These are phyloP conservation scores for Arachnopeziza araneosa DNA, from an alignment of 2,329 filamentous ascomycete species.

Conservation along the genomic window DNA sequence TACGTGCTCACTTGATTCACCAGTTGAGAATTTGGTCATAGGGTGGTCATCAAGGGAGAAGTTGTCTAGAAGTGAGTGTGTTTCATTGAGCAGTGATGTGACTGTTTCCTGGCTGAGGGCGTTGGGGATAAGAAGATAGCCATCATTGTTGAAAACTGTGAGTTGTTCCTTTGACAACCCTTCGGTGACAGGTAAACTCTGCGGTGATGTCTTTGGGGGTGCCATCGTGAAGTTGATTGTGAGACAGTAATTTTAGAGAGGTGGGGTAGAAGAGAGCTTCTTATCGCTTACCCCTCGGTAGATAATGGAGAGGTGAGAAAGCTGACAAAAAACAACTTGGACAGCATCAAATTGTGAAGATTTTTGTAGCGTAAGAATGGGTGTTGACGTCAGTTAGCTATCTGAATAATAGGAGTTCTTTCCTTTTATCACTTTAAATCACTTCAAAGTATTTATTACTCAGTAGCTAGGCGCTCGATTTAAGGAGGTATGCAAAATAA, in stretches of 20 bases:
- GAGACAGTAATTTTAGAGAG: background rate
- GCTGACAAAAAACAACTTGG: background rate
- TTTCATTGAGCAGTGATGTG: constrained; percentile 65
- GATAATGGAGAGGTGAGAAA: background rate
- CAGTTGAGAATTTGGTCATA: constrained; percentile 90
- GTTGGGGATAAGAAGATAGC: constrained; percentile 81
- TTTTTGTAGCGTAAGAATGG: no score
- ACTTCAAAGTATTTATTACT: no score
- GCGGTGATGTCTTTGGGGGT: constrained; percentile 18
- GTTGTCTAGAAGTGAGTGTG: constrained; percentile 63
- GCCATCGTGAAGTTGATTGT: constrained; percentile 14
- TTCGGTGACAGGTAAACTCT: background rate
- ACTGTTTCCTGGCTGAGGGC: constrained; percentile 66
- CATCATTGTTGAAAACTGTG: constrained; percentile 68
- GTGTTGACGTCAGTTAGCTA: no score
- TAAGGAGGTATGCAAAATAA: no score
- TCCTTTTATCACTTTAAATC: no score
- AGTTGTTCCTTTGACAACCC: constrained; percentile 66
- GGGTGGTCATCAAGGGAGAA: constrained; percentile 82
- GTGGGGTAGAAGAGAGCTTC: background rate
- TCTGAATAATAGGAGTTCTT: no score
- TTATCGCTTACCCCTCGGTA: background rate
- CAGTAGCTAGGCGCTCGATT: no score
- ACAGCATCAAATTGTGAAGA: no score
- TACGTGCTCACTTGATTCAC: constrained; percentile 68